Conservation (phyloP, 441 rosid species). For the Eruca vesicaria region DNA sequence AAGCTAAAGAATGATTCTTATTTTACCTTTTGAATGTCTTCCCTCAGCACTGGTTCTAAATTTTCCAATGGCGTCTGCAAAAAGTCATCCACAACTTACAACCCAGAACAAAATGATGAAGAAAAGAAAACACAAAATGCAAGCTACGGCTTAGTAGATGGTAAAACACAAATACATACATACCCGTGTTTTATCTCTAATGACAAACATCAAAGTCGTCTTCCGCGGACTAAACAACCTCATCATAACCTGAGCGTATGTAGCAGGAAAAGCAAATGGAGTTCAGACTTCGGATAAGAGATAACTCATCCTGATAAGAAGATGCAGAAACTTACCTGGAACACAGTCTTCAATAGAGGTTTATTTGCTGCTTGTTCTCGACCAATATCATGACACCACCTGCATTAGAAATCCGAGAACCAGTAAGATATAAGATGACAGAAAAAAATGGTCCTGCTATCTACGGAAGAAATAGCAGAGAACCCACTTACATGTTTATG, state of each 20-base stretch:
- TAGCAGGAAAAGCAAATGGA: constrained; percentile 11
- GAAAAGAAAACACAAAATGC: neutral
- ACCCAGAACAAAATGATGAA: neutral
- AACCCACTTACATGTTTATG: constrained; percentile 86
- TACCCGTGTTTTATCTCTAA: constrained; percentile 98
- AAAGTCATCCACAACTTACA: constrained; percentile 16
- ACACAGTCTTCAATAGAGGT: constrained; percentile 69
- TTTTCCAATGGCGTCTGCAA: constrained; percentile 94
- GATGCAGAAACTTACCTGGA: constrained; percentile 64
- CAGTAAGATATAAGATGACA: constrained; percentile 25
- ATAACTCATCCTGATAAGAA: constrained; percentile 19
- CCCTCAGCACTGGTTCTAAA: constrained; percentile 93
- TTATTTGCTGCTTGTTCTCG: constrained; percentile 99
- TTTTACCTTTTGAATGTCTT: constrained; percentile 94
- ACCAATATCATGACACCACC: constrained; percentile 93
- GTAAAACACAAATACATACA: constrained; percentile 31
- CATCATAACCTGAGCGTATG: constrained; percentile 89
- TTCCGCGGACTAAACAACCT: constrained; percentile 98
- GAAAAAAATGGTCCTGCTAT: neutral
- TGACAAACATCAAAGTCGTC: constrained; percentile 97
- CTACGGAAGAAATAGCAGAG: constrained; percentile 34
- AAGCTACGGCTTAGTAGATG: neutral
- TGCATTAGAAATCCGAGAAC: constrained; percentile 21
- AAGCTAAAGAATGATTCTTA: constrained; percentile 16
- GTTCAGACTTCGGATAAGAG: constrained; percentile 9